phyloP scores from a whole-genome alignment of 768 basidiomycete genomes.

The Kwoniella shandongensis region DNA sequence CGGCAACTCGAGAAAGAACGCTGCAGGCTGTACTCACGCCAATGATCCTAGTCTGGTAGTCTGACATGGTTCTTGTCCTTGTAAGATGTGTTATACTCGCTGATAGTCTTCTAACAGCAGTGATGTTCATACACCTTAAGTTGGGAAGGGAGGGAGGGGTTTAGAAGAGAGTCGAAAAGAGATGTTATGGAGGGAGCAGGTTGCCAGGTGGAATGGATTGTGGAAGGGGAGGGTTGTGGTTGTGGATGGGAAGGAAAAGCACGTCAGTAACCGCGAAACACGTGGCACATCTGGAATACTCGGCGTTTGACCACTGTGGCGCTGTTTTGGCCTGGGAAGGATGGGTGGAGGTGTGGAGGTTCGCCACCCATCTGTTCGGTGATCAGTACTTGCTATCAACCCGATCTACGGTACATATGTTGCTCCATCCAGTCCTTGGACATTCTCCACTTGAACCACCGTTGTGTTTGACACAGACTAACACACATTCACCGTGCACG shows the following conservation, averaged over 20 bases:
- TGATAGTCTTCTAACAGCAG: constrained; percentile 28
- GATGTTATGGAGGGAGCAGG: not conserved
- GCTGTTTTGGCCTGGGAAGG: not conserved
- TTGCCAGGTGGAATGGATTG: not conserved
- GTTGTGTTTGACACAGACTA: too few relatives aligned
- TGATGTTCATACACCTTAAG: constrained; percentile 30
- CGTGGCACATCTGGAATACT: constrained; percentile 17
- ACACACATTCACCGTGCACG: not conserved
- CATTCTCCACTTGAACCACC: too few relatives aligned
- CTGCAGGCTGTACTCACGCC: constrained; percentile 28
- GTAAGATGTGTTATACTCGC: constrained; percentile 9
- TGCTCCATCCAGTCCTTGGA: too few relatives aligned
- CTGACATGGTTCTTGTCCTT: constrained; percentile 7
- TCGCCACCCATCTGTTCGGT: constrained; percentile 6
- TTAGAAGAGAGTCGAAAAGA: constrained; percentile 5
- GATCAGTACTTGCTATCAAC: too few relatives aligned
- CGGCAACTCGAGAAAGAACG: not conserved
- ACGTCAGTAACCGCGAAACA: constrained; percentile 11
- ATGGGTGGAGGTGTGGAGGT: constrained; percentile 16
- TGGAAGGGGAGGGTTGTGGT: not conserved
- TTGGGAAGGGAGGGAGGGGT: not conserved
- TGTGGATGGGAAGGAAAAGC: too few relatives aligned
- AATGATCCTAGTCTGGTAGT: constrained; percentile 41
- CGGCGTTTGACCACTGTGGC: constrained; percentile 15
- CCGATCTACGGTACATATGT: too few relatives aligned